Conservation (phyloP, 2,329 filamentous ascomycete species). For the Penicillium crustosum region DNA sequence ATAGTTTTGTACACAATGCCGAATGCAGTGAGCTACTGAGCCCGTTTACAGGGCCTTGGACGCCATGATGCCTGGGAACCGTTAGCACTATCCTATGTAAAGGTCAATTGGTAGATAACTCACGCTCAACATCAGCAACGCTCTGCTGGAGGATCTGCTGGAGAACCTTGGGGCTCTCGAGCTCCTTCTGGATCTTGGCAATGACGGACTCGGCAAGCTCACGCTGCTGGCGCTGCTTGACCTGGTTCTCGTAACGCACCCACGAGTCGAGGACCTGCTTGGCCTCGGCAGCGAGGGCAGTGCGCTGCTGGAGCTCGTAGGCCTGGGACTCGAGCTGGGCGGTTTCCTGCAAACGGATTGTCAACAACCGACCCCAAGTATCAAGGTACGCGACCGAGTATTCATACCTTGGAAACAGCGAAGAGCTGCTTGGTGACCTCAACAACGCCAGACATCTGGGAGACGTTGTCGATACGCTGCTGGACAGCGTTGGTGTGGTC, state of each 20-base stretch:
- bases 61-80: conserved; percentile 38
- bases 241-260: conserved; percentile 97
- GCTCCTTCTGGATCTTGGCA: conserved; percentile 97
- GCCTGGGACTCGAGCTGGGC: conserved; percentile 93
- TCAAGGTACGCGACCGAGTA: background rate
- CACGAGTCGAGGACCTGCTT: conserved; percentile 96
- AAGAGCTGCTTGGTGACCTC: conserved; percentile 97
- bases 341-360: conserved; percentile 68
- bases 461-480: conserved; percentile 87
- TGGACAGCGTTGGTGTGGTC: conserved; percentile 96
- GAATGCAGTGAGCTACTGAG: conserved; percentile 32
- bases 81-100: conserved; percentile 14
- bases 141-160: conserved; percentile 98
- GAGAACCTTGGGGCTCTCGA: conserved; percentile 94
- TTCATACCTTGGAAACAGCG: conserved; percentile 87
- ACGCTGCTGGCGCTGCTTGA: conserved; percentile 97
- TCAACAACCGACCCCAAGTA: conserved; percentile 7
- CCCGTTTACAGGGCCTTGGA: conserved; percentile 43
- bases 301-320: conserved; percentile 96
- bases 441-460: conserved; percentile 91
- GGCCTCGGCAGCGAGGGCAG: conserved; percentile 85
- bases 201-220: conserved; percentile 93
- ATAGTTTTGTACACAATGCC: conserved; percentile 44
- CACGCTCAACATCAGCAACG: conserved; percentile 93
- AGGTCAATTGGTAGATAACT: conserved; percentile 30